These are phyloP conservation scores for Diplodia sapinea DNA, from an alignment of 2,329 filamentous ascomycete genomes.

Conservation along the genomic window DNA sequence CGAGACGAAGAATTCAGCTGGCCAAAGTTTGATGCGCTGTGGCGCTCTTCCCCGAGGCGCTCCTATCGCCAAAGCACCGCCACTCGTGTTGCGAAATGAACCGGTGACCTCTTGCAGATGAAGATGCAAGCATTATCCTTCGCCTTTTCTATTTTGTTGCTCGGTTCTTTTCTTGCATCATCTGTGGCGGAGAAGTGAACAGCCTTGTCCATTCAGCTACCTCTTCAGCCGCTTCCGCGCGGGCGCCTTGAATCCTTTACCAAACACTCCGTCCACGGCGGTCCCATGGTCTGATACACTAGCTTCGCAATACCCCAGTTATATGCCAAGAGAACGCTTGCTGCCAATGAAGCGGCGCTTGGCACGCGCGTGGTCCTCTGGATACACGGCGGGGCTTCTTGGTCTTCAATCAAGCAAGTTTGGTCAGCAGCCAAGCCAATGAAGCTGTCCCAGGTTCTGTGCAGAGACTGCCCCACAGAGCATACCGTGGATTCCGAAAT, in stretches of 20 bases:
- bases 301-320: background rate
- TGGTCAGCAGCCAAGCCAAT: background rate
- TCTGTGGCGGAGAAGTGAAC: background rate
- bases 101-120: background rate
- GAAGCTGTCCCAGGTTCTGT: too few species aligned
- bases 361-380: background rate
- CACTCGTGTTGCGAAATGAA: background rate
- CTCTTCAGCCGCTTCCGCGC: background rate
- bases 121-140: background rate
- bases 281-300: background rate
- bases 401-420: background rate
- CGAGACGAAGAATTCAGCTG: background rate
- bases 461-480: background rate
- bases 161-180: background rate
- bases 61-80: background rate
- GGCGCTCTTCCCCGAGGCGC: background rate
- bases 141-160: background rate
- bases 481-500: background rate
- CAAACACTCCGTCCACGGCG: background rate
- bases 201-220: background rate
- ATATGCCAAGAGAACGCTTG: conserved; percentile 5
- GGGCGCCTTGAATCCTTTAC: background rate
- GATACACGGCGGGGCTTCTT: background rate
- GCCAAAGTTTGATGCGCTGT: background rate
- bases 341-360: background rate